These are phyloP conservation scores for Coleophoma crateriformis DNA, from an alignment of 2,329 filamentous ascomycete genomes.

Conservation along the genomic window DNA sequence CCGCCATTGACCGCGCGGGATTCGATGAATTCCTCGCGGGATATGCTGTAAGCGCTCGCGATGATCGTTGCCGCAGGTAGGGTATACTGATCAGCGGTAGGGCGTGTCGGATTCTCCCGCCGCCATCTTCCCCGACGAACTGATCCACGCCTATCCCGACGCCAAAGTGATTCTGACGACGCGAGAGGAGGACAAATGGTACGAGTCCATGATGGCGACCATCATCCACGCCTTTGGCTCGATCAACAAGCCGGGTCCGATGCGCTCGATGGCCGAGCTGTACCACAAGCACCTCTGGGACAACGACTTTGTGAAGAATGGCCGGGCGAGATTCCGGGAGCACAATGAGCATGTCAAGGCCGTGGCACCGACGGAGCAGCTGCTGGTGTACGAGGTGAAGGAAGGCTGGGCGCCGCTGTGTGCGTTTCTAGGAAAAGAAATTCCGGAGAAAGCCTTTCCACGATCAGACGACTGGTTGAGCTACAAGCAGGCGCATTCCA, in stretches of 20 bases:
- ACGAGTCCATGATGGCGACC: slow-evolving; percentile 5
- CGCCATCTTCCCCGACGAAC: slow-evolving; percentile 23
- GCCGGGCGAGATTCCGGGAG: slow-evolving; percentile 3
- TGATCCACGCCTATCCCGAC: slow-evolving; percentile 13
- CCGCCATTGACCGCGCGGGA: slow-evolving; percentile 2
- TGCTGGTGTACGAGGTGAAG: slow-evolving; percentile 10
- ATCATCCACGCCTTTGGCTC: slow-evolving; percentile 2
- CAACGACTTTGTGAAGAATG: slow-evolving; percentile 2
- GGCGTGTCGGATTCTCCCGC: slow-evolving; percentile 26
- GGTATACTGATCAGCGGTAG: not conserved
- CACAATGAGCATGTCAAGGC: slow-evolving; percentile 8
- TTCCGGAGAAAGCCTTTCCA: slow-evolving; percentile 6
- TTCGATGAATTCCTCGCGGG: slow-evolving; percentile 6
- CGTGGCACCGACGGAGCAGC: not conserved
- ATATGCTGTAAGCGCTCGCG: slow-evolving; percentile 1
- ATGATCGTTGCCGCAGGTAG: not conserved
- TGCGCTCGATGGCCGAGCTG: not conserved
- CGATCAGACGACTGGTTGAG: slow-evolving; percentile 1
- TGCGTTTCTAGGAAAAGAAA: slow-evolving; percentile 10
- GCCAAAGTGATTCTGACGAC: slow-evolving; percentile 13
- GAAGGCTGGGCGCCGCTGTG: slow-evolving; percentile 13
- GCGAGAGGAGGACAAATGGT: slow-evolving; percentile 12
- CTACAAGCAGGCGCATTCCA: slow-evolving; percentile 1
- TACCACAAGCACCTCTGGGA: slow-evolving; percentile 4
- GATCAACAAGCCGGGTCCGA: not conserved